These are phyloP conservation scores for Ganoderma sp. DNA, from an alignment of 1,284 basidiomycete species.

Conservation along the genomic window DNA sequence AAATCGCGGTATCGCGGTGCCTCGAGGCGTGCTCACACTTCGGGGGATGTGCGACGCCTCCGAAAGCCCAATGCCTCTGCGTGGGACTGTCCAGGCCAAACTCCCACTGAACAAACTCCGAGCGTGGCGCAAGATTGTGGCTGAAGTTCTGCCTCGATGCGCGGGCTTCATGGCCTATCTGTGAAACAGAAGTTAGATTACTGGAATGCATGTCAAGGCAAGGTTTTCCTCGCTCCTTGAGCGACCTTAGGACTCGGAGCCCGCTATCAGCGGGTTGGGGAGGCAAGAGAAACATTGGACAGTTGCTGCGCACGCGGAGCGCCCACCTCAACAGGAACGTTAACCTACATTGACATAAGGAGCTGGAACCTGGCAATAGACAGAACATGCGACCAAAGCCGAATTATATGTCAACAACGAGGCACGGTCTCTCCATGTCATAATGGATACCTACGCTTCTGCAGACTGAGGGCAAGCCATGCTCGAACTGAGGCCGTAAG, in stretches of 20 bases:
- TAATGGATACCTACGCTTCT: too few relatives aligned
- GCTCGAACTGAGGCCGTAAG: too few relatives aligned
- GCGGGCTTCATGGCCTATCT: slow-evolving; percentile 7
- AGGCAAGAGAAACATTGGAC: background rate
- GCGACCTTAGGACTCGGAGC: background rate
- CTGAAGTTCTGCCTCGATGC: background rate
- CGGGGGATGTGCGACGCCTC: background rate
- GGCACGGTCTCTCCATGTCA: too few relatives aligned
- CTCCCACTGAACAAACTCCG: background rate
- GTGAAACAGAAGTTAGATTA: background rate
- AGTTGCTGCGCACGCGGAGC: background rate
- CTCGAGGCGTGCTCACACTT: background rate
- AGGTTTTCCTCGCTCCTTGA: background rate
- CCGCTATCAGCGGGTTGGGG: background rate
- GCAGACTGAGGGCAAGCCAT: too few relatives aligned
- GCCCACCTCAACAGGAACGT: background rate
- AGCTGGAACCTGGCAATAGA: too few relatives aligned
- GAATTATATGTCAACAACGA: too few relatives aligned
- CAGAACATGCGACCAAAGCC: too few relatives aligned
- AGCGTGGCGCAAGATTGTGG: background rate
- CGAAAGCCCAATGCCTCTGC: background rate
- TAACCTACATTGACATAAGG: too few relatives aligned
- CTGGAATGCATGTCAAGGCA: background rate
- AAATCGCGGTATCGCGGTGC: background rate
- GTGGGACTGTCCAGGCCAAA: background rate